These are phyloP conservation scores for Phlegmacium glaucopus DNA, from an alignment of 768 basidiomycete genomes.

Conservation along the genomic window DNA sequence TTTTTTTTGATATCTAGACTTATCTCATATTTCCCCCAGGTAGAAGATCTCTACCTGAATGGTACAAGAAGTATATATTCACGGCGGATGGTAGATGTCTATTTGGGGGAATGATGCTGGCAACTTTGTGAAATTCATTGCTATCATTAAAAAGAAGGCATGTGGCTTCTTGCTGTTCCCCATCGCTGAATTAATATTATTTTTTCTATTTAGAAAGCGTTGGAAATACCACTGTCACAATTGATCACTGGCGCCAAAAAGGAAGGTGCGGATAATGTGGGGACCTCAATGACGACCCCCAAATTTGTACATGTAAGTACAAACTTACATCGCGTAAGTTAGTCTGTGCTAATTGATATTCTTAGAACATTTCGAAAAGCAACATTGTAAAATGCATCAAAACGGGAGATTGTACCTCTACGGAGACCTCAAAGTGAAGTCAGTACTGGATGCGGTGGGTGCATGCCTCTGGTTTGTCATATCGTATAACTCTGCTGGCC, in stretches of 20 bases:
- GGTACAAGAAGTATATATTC: slow-evolving; percentile 79
- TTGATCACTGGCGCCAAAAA: slow-evolving; percentile 58
- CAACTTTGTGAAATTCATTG: slow-evolving; percentile 67
- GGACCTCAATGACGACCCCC: slow-evolving; percentile 68
- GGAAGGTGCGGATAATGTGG: slow-evolving; percentile 51
- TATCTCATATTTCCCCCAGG: no score
- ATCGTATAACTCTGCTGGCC: no score
- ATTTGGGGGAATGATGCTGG: slow-evolving; percentile 73
- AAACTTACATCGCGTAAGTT: no score
- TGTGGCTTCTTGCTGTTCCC: not conserved
- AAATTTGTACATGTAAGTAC: slow-evolving; percentile 54
- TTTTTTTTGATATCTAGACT: no score
- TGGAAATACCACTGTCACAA: slow-evolving; percentile 61
- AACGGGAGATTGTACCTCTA: slow-evolving; percentile 38
- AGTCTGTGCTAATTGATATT: no score
- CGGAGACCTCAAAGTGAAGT: slow-evolving; percentile 62
- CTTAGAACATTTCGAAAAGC: slow-evolving; percentile 58
- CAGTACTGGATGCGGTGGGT: slow-evolving; percentile 73
- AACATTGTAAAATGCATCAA: slow-evolving; percentile 48
- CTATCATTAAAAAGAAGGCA: slow-evolving; percentile 67
- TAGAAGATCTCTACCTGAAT: no score
- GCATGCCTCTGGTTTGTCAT: slow-evolving; percentile 45
- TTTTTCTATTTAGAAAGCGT: slow-evolving; percentile 46
- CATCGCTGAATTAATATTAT: not conserved
- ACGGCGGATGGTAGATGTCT: slow-evolving; percentile 67